Evolutionary conservation across 345 rosid species (phyloP).

Genomic region (Rhizophora mangle): DNA sequence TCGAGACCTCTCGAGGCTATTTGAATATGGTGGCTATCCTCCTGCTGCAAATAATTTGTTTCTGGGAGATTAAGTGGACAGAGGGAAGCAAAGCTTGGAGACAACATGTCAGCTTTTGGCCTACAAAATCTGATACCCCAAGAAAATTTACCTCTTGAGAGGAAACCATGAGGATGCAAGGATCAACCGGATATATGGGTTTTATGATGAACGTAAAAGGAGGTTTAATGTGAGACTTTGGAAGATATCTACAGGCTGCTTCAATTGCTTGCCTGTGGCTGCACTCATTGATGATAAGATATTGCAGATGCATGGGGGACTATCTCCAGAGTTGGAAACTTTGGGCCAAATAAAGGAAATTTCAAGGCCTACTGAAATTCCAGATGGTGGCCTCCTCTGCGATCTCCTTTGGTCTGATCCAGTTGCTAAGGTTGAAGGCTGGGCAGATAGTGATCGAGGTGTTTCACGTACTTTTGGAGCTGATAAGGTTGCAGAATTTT

Average conservation of each 20-base stretch:
- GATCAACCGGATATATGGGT: conserved; percentile 92
- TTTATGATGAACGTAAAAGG: conserved; percentile 97
- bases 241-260: conserved; percentile 93
- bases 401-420: conserved; percentile 99
- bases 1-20: conserved; percentile 83
- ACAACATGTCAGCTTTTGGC: conserved; percentile 93
- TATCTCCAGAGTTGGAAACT: conserved; percentile 73
- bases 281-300: conserved; percentile 88
- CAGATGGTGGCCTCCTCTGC: conserved; percentile 86
- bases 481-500: conserved; percentile 70
- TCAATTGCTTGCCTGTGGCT: conserved; percentile 87
- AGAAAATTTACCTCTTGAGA: conserved; percentile 66
- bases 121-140: conserved; percentile 83
- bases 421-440: conserved; percentile 60
- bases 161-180: conserved; percentile 99
- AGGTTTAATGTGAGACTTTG: conserved; percentile 92
- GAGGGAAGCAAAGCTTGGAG: conserved; percentile 98
- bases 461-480: conserved; percentile 92
- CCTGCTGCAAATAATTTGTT: conserved; percentile 87
- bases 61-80: conserved; percentile 93
- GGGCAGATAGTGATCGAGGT: conserved; percentile 89
- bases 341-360: conserved; percentile 73
- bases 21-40: conserved; percentile 87
- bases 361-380: conserved; percentile 82
- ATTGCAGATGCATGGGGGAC: conserved; percentile 96